Conservation (phyloP, 2,329 filamentous ascomycete species). For the Aspergillus vadensis region DNA sequence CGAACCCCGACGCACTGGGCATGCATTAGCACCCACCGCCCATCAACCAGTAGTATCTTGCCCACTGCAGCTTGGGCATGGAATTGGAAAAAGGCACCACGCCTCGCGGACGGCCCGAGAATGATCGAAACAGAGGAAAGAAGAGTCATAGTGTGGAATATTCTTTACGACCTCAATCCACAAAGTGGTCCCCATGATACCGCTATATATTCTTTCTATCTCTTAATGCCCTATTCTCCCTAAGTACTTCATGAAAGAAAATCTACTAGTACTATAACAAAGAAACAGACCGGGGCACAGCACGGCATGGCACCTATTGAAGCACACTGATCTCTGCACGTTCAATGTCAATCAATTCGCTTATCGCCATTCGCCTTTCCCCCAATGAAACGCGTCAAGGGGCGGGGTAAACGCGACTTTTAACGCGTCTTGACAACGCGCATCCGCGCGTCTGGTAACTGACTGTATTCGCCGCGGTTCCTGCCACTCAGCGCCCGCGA, state of each 20-base stretch:
- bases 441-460: constrained; percentile 24
- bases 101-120: constrained; percentile 1
- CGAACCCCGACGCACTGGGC: constrained; percentile 23
- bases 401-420: constrained; percentile 24
- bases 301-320: not conserved
- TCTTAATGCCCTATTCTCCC: not conserved
- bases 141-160: not conserved
- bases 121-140: not conserved
- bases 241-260: not conserved
- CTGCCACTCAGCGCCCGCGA: constrained; percentile 1
- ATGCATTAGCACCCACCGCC: constrained; percentile 23
- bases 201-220: not conserved
- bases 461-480: constrained; percentile 13
- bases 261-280: not conserved
- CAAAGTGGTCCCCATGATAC: not conserved
- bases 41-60: constrained; percentile 1
- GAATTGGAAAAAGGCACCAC: not conserved
- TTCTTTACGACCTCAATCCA: not conserved
- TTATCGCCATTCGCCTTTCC: constrained; percentile 7
- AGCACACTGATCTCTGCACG: not conserved
- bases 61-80: not conserved
- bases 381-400: constrained; percentile 15
- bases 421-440: constrained; percentile 25
- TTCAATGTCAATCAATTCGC: constrained; percentile 5
- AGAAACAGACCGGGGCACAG: not conserved